Evolutionary conservation across 352 stramenopile genomes (phyloP).

Genomic region (Phytophthora capsici): DNA sequence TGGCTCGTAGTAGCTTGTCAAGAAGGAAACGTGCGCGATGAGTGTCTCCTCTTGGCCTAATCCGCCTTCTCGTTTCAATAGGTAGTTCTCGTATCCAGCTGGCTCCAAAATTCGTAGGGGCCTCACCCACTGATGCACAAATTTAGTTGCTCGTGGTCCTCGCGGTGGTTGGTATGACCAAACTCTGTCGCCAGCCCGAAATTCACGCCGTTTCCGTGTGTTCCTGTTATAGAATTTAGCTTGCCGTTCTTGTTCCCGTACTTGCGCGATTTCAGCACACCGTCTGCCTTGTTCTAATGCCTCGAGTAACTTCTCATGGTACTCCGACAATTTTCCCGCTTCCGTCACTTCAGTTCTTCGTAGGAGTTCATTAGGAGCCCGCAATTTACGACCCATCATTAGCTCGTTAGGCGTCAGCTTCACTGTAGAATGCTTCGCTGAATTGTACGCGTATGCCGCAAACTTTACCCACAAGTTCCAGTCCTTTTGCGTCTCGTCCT

Average conservation of each 20-base stretch:
- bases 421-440: no score
- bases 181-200: neutral
- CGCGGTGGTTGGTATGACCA: neutral
- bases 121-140: no score
- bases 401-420: no score
- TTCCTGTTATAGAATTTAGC: neutral
- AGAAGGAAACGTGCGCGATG: conserved; percentile 2
- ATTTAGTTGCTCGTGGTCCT: neutral
- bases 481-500: no score
- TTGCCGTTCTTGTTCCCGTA: neutral
- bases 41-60: neutral
- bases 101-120: neutral
- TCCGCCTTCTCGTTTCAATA: neutral
- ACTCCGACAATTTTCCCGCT: no score
- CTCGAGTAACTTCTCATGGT: neutral
- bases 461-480: no score
- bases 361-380: no score
- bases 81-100: neutral
- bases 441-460: no score
- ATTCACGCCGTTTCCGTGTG: neutral
- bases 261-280: neutral
- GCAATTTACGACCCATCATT: no score
- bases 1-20: neutral
- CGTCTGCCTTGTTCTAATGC: neutral
- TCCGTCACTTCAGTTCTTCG: no score